Evolutionary conservation across 768 basidiomycete species (phyloP).

Genomic region (Leucocoprinus sp.): DNA sequence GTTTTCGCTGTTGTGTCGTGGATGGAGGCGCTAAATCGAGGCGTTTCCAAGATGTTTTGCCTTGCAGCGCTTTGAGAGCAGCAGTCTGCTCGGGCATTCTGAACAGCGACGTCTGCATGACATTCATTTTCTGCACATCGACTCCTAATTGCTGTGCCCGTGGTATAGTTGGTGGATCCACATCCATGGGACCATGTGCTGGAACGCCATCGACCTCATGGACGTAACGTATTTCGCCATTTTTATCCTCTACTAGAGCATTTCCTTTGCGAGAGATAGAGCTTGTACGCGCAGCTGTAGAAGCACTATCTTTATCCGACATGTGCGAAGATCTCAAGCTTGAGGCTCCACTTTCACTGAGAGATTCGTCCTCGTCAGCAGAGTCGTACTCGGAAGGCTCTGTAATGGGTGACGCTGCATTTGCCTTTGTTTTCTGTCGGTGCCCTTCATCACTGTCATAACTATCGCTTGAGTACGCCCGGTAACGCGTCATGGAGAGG

Average conservation of each 20-base stretch:
- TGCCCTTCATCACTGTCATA: constrained; percentile 42
- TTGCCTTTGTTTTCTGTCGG: constrained; percentile 16
- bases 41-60: constrained; percentile 22
- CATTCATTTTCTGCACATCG: constrained; percentile 84
- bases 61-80: constrained; percentile 48
- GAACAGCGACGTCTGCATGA: constrained; percentile 90
- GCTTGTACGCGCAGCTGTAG: constrained; percentile 12
- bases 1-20: constrained; percentile 49
- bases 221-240: constrained; percentile 39
- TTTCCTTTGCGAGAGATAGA: constrained; percentile 25
- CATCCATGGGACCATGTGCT: constrained; percentile 20
- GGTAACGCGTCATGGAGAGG: constrained; percentile 54
- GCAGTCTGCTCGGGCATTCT: constrained; percentile 68
- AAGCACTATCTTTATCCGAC: constrained; percentile 44
- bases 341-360: constrained; percentile 27
- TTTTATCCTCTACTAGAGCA: constrained; percentile 46
- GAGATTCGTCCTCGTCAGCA: constrained; percentile 22
- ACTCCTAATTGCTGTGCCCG: constrained; percentile 70
- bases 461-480: constrained; percentile 54
- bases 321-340: constrained; percentile 36
- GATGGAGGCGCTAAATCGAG: constrained; percentile 27
- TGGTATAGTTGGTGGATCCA: constrained; percentile 48
- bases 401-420: constrained; percentile 18
- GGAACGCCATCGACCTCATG: constrained; percentile 37
- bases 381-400: constrained; percentile 25